Evolutionary conservation across 768 basidiomycete species (phyloP), one percentile per base, ranked within the genome.

Genomic region (Mycena pura): DNA sequence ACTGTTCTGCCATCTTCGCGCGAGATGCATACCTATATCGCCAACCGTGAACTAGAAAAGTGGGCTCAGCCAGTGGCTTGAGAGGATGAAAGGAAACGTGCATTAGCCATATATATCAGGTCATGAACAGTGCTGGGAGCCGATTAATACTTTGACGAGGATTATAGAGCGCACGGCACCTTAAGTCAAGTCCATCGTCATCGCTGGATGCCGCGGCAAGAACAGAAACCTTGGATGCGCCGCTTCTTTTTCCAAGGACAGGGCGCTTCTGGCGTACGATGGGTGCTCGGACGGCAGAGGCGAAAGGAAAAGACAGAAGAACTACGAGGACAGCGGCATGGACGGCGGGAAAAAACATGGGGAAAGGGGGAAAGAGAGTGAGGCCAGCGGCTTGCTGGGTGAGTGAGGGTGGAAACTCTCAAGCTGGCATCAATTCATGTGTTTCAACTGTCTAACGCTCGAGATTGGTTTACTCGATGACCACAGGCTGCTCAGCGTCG

Each of bases 31-130:
- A 92, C 91, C 76, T 57, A 70, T 75, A 51, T 82, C 85, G 60
- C 84, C 92, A 46, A 93, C 74, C 54, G 86, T 86, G 65, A 93
- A 77, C 91, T 93, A 69, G 41, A 24, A 60, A 49, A 50, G 63
- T 56, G 32, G 60, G 60, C 62, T 36, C 31, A 51, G 49, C 38
- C 19, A 64, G 39, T 52, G 61, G 29, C 4, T 31, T 44, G 11
- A 38, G 25, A 32, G 55, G 29, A 38, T 27, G 38, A 8, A 60
- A 53, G 41, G 41, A 55, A 68, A 58, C 89, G 74, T 67, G 91
- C 91, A 69, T 93, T 87, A 55, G 87, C 83, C 57, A 92, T 82
- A 67, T 95, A 95, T 59, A 94, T 81, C 73, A 94, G 71, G 75
- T 94, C 93, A 62, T 87, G 84, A 25, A 87, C 83, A 63, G 89